These are phyloP conservation scores for Alternaria incomplexa DNA, from an alignment of 2,329 filamentous ascomycete species.

Conservation along the genomic window DNA sequence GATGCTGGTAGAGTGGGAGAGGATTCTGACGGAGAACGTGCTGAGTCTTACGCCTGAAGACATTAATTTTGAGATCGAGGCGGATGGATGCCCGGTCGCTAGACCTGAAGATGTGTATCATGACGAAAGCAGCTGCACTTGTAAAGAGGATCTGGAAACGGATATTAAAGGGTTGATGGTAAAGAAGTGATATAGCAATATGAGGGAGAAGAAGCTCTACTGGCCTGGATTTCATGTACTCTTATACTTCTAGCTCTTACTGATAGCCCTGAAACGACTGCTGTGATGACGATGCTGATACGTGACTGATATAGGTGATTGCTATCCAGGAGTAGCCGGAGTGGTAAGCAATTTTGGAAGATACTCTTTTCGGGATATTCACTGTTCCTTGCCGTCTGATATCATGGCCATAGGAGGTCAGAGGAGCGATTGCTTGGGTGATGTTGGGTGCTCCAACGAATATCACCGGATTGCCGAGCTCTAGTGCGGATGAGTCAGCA, in stretches of 20 bases:
- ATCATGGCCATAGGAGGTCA: not conserved
- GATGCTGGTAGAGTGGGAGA: not conserved
- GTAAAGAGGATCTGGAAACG: not conserved
- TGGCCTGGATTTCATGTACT: not conserved
- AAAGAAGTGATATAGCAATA: not conserved
- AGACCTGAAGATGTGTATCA: not conserved
- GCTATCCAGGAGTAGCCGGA: not conserved
- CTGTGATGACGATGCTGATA: not conserved
- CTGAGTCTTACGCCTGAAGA: not conserved
- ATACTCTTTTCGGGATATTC: not conserved
- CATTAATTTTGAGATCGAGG: not conserved
- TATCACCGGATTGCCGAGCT: not conserved
- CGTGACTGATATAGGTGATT: not conserved
- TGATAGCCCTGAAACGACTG: not conserved
- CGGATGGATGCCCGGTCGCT: not conserved
- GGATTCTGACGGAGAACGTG: not conserved
- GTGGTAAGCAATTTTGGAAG: not conserved
- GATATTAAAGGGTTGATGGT: not conserved
- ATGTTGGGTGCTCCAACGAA: not conserved
- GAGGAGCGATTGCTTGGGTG: not conserved
- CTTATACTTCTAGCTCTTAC: not conserved
- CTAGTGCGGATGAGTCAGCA: not conserved
- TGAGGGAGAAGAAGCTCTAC: not conserved
- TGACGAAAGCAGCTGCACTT: not conserved
- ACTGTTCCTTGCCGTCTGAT: not conserved